Percentiles rank a stretch among this genome's conserved stretches.
phyloP scores from a whole-genome alignment of 2,329 filamentous ascomycete genomes.

The Ceratocystis papillata region DNA sequence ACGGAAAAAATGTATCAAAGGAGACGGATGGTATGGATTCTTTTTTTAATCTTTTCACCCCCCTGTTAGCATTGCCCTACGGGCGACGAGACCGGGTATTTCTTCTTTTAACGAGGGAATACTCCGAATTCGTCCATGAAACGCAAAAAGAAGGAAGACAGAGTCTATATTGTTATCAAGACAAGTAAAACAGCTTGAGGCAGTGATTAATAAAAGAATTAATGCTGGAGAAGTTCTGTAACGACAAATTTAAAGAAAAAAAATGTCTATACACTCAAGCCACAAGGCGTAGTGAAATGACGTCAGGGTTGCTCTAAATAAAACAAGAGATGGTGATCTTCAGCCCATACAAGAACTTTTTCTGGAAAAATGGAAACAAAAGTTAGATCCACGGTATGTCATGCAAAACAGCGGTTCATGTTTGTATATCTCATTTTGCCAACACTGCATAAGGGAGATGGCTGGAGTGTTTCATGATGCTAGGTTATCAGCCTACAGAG shows the following conservation, averaged over 20 bases:
- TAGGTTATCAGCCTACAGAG: neutral
- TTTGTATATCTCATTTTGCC: neutral
- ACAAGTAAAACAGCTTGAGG: neutral
- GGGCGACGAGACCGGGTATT: too few relatives aligned
- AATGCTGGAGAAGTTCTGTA: neutral
- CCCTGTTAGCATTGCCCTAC: too few relatives aligned
- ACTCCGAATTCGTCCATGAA: too few relatives aligned
- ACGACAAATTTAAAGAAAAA: neutral
- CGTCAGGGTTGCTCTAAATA: constrained; percentile 1
- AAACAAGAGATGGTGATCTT: neutral
- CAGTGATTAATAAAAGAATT: neutral
- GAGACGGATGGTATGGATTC: too few relatives aligned
- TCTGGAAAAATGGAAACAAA: neutral
- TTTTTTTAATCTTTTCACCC: too few relatives aligned
- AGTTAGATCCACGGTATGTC: too few relatives aligned
- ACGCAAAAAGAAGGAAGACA: too few relatives aligned
- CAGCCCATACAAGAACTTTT: neutral
- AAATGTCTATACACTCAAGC: neutral
- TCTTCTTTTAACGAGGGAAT: too few relatives aligned
- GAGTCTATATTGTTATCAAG: neutral
- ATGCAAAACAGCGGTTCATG: neutral
- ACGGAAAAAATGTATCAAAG: too few relatives aligned
- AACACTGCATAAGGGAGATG: constrained; percentile 8
- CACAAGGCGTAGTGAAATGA: neutral
- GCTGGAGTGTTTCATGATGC: constrained; percentile 9